Percentiles rank a stretch among this genome's conserved stretches.
phyloP scores from a whole-genome alignment of 805 yeast species.

The Candida stauntonica region DNA sequence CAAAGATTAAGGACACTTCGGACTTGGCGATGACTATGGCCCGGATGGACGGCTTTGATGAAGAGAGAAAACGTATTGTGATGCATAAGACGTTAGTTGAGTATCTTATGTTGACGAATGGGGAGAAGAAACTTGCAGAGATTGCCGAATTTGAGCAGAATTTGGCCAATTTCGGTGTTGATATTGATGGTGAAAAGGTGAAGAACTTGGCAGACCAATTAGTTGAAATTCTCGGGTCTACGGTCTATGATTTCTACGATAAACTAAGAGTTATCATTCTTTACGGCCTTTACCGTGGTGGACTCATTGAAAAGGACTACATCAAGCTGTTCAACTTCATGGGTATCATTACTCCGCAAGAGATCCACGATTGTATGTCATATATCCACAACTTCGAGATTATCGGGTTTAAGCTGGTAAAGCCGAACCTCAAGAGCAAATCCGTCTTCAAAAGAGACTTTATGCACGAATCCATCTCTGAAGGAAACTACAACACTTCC shows the following conservation, averaged over 20 bases:
- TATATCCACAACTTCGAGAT: constrained; percentile 54
- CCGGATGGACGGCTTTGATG: constrained; percentile 61
- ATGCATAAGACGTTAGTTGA: constrained; percentile 60
- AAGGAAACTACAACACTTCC: constrained; percentile 51
- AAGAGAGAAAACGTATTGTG: constrained; percentile 56
- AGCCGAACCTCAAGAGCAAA: constrained; percentile 37
- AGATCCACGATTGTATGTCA: constrained; percentile 41
- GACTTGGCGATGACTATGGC: constrained; percentile 77
- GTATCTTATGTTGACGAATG: constrained; percentile 58
- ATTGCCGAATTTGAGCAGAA: constrained; percentile 85
- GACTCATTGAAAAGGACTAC: constrained; percentile 70
- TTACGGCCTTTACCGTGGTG: constrained; percentile 79
- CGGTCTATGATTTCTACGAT: constrained; percentile 51
- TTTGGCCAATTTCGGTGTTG: constrained; percentile 66
- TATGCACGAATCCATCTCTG: constrained; percentile 48
- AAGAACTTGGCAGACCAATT: constrained; percentile 59
- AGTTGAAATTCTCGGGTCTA: constrained; percentile 47
- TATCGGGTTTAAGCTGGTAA: constrained; percentile 55
- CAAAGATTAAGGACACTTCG: constrained; percentile 57
- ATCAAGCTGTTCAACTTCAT: constrained; percentile 60
- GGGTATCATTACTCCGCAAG: constrained; percentile 35
- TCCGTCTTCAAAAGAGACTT: constrained; percentile 41
- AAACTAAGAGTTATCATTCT: constrained; percentile 70
- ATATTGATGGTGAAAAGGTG: constrained; percentile 60
- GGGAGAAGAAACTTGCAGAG: constrained; percentile 56